Percentiles rank a stretch among this genome's conserved stretches.
These are phyloP conservation scores for Mortierella antarctica DNA, from an alignment of 192 early-diverging fungal species.

Conservation along the genomic window DNA sequence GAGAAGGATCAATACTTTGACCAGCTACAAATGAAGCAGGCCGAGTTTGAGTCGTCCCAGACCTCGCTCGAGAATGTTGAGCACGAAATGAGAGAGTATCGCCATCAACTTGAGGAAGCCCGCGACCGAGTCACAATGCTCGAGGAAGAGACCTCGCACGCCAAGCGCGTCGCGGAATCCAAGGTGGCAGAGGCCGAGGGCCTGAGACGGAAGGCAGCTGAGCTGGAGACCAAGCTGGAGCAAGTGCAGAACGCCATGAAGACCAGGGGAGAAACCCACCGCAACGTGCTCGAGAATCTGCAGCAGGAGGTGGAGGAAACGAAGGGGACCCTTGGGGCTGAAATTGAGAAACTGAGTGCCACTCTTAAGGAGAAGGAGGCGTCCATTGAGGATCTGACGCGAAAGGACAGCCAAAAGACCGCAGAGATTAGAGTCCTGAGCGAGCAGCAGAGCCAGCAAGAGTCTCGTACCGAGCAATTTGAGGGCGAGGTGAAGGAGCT, in stretches of 20 bases:
- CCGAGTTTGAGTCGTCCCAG: conserved; percentile 71
- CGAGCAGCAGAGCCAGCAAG: conserved; percentile 12
- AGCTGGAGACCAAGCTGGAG: conserved; percentile 57
- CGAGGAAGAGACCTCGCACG: conserved; percentile 60
- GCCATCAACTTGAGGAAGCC: conserved; percentile 59
- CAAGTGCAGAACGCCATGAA: conserved; percentile 38
- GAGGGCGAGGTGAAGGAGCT: conserved; percentile 39
- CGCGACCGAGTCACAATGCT: conserved; percentile 63
- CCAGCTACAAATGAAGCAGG: conserved; percentile 67
- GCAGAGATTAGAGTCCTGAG: conserved; percentile 34
- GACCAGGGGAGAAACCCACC: conserved; percentile 29
- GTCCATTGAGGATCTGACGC: conserved; percentile 23
- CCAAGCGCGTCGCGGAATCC: conserved; percentile 45
- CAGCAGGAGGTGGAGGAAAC: conserved; percentile 46
- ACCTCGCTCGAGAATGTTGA: conserved; percentile 65
- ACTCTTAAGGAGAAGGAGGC: conserved; percentile 26
- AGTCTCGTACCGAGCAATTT: not conserved
- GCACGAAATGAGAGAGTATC: conserved; percentile 60
- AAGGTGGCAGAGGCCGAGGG: conserved; percentile 54
- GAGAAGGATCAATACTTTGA: conserved; percentile 64
- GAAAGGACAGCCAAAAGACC: not conserved
- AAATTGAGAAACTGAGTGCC: conserved; percentile 40
- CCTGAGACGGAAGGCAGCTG: conserved; percentile 46
- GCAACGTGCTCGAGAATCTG: conserved; percentile 31
- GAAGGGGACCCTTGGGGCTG: conserved; percentile 24